phyloP scores from a whole-genome alignment of 2,329 filamentous ascomycete genomes.

The Ceratocystis cacaofunesta region DNA sequence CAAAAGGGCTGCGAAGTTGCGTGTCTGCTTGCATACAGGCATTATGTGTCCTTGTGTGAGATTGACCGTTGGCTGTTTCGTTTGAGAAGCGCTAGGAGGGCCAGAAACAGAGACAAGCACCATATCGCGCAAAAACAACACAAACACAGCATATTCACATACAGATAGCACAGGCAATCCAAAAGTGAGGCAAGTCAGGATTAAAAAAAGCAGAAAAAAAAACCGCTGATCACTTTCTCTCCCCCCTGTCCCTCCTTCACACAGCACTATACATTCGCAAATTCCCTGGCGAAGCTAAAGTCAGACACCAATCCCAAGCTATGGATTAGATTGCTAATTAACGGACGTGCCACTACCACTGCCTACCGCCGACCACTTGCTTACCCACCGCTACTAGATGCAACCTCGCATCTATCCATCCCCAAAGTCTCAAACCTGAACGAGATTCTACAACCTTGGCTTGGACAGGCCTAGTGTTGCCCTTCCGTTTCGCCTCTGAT shows the following conservation, averaged over 20 bases:
- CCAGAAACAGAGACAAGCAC: neutral
- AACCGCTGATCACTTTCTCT: neutral
- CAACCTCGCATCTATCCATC: neutral
- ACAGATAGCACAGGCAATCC: neutral
- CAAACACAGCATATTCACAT: neutral
- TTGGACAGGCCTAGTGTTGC: neutral
- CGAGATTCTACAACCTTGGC: neutral
- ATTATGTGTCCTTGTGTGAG: neutral
- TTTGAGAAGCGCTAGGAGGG: neutral
- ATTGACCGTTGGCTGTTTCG: neutral
- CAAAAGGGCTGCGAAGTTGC: neutral
- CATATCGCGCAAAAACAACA: neutral
- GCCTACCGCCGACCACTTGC: no score
- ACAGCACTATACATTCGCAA: neutral
- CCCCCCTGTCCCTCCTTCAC: neutral
- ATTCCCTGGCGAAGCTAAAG: neutral
- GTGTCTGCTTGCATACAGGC: neutral
- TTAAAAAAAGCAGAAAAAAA: neutral
- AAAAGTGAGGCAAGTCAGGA: no score
- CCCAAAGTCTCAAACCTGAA: neutral
- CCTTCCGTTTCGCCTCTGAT: constrained; percentile 3
- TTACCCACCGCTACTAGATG: neutral
- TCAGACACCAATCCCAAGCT: neutral
- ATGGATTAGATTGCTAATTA: constrained; percentile 6
- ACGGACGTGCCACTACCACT: neutral